Evolutionary conservation across 306 rosid species (phyloP).

Genomic region (barrel medic (Medicago truncatula)): MtrunA17r5.0-ANR NC_053046.1:21764501-21765000

Average conservation of each 20-base stretch:
- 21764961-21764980: conserved; percentile 25
- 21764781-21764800: conserved; percentile 44
- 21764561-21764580: conserved; percentile 77
- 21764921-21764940: conserved; percentile 54
- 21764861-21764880: conserved; percentile 63
- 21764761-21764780: conserved; percentile 23
- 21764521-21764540: conserved; percentile 55
- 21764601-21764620: conserved; percentile 74
- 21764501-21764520: conserved; percentile 66
- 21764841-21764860: conserved; percentile 57
- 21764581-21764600: conserved; percentile 61
- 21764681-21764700: neutral
- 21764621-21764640: conserved; percentile 71
- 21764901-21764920: conserved; percentile 58
- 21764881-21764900: conserved; percentile 81
- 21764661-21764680: conserved; percentile 53
- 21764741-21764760: conserved; percentile 1
- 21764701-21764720: conserved; percentile 13
- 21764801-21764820: conserved; percentile 39
- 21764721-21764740: neutral
- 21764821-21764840: conserved; percentile 48
- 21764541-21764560: conserved; percentile 59
- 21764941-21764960: conserved; percentile 45
- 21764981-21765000: conserved; percentile 60
- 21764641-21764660: conserved; percentile 76